Conservation (phyloP, 495 filamentous ascomycete genomes). For the Aspergillus funiculosus region DNA sequence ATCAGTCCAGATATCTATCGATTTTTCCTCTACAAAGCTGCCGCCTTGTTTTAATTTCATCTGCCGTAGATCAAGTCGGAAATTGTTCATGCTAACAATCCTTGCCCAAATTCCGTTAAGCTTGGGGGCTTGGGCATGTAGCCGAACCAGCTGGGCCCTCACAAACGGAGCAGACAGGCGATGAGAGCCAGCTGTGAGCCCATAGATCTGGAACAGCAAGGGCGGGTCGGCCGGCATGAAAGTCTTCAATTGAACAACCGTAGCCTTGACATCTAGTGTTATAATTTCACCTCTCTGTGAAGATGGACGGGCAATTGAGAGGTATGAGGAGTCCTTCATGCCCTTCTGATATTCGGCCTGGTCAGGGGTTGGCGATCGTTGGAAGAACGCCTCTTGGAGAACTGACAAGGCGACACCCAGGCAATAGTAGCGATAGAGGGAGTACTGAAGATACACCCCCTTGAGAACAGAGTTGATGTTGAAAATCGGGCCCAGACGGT, state of each 20-base stretch:
- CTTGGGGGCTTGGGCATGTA: constrained; percentile 82
- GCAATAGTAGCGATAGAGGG: constrained; percentile 91
- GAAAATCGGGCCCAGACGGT: constrained; percentile 77
- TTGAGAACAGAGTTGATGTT: constrained; percentile 78
- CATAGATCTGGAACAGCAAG: constrained; percentile 83
- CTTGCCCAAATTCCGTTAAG: constrained; percentile 79
- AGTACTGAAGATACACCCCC: constrained; percentile 78
- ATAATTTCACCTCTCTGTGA: constrained; percentile 57
- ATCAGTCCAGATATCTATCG: constrained; percentile 77
- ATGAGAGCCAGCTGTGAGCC: constrained; percentile 73
- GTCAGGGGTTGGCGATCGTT: constrained; percentile 23
- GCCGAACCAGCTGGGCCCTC: constrained; percentile 63
- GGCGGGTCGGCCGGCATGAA: constrained; percentile 80
- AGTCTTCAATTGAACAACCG: constrained; percentile 81
- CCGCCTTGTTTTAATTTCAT: constrained; percentile 59
- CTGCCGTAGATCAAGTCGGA: constrained; percentile 74
- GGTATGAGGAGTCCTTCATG: constrained; percentile 7
- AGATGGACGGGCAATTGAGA: constrained; percentile 27
- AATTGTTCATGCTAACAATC: constrained; percentile 72
- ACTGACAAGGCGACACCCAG: constrained; percentile 74
- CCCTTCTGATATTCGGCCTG: not conserved
- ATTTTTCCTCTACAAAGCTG: constrained; percentile 63
- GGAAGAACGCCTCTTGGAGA: constrained; percentile 66
- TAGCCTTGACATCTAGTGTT: constrained; percentile 70
- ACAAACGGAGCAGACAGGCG: constrained; percentile 78